Conservation (phyloP, 2,329 filamentous ascomycete genomes). For the Colletotrichum sublineola region DNA sequence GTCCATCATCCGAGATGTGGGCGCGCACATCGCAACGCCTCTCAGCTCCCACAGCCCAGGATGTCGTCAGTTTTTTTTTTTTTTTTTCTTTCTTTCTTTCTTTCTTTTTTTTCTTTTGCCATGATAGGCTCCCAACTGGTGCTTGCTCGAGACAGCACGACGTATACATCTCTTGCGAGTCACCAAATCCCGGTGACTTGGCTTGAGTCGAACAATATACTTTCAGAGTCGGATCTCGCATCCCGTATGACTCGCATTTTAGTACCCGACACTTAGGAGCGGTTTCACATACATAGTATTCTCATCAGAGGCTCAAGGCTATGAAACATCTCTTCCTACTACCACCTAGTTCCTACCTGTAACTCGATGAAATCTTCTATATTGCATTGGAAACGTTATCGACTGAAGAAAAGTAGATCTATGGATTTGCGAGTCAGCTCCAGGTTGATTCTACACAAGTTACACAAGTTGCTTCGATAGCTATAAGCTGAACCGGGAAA, state of each 20-base stretch:
- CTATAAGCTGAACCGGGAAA: neutral
- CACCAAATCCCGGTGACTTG: neutral
- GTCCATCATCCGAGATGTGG: slow-evolving; percentile 23
- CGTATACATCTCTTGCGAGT: neutral
- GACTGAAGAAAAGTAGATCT: neutral
- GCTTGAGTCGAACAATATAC: neutral
- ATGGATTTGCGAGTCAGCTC: neutral
- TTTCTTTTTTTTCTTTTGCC: neutral
- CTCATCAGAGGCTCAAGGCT: neutral
- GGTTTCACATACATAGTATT: neutral
- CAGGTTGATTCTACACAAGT: neutral
- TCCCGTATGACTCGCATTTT: neutral
- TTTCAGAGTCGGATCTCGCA: neutral
- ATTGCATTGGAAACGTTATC: neutral
- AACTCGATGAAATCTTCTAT: neutral
- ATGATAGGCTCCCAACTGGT: neutral
- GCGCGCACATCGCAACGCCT: slow-evolving; percentile 17
- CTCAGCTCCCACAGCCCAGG: neutral
- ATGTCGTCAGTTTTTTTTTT: neutral
- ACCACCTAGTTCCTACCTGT: accelerated
- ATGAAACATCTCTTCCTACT: neutral
- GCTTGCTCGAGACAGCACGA: neutral
- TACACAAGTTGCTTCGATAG: neutral
- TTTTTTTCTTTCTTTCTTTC: neutral
- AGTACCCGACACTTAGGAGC: neutral